Percentiles rank a stretch among this genome's conserved stretches.
Conservation (phyloP, 169 alveolate genomes). For the Pseudocohnilembus persalinus region DNA sequence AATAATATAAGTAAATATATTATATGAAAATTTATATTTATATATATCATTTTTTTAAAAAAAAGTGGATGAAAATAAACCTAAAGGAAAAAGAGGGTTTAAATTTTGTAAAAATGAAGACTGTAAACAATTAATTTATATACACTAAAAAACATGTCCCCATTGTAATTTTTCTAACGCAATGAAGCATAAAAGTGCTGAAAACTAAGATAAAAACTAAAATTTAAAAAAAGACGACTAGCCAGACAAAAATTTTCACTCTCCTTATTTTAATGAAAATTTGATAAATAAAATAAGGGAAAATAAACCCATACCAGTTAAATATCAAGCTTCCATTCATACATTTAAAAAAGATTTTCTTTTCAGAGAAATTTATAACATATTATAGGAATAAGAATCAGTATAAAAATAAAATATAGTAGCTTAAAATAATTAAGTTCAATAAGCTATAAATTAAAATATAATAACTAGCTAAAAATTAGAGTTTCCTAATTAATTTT, state of each 20-base stretch:
- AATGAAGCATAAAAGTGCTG: not conserved
- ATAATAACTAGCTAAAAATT: too few relatives aligned
- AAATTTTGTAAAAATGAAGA: not conserved
- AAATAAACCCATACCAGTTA: not conserved
- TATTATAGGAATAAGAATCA: too few relatives aligned
- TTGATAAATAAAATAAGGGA: not conserved
- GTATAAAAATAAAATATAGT: too few relatives aligned
- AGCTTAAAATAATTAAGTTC: too few relatives aligned
- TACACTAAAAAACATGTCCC: not conserved
- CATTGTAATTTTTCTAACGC: not conserved
- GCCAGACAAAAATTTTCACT: not conserved
- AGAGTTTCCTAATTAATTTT: too few relatives aligned
- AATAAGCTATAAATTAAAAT: too few relatives aligned
- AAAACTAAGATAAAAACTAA: not conserved
- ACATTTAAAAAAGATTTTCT: not conserved
- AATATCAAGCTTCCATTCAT: not conserved
- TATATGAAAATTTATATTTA: too few relatives aligned
- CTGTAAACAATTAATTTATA: not conserved
- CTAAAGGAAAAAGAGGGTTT: not conserved
- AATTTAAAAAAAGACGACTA: not conserved
- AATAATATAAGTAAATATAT: not conserved
- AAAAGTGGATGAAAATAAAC: not conserved
- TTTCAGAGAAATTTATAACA: not conserved
- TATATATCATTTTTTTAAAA: too few relatives aligned
- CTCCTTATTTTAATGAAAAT: too few relatives aligned